Evolutionary conservation across 257 asterid genomes (phyloP).

Genomic region (Salvia rosmarinus): DNA sequence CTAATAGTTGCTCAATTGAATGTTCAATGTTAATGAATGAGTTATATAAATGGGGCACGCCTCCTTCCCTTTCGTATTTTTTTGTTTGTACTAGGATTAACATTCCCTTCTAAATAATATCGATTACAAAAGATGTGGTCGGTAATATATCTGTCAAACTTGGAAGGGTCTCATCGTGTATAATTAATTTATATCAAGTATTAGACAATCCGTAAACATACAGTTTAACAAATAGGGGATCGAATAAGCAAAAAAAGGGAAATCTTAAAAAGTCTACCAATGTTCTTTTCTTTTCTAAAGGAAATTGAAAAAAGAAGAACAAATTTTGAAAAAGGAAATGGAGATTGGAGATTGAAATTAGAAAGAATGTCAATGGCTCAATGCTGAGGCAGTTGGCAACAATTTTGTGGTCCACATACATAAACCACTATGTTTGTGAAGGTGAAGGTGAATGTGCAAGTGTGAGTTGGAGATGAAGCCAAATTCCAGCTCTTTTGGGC

Average conservation of each 20-base stretch:
- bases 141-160: conserved; percentile 21
- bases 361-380: too few relatives aligned
- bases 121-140: background rate
- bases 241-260: background rate
- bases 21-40: conserved; percentile 3
- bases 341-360: too few relatives aligned
- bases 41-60: conserved; percentile 17
- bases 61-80: background rate
- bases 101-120: background rate
- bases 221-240: background rate
- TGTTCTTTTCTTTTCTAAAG: background rate
- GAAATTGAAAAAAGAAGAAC: background rate
- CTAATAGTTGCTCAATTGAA: conserved; percentile 31
- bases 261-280: background rate
- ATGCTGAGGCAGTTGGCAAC: too few relatives aligned
- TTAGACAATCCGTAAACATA: too few relatives aligned
- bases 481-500: conserved; percentile 51
- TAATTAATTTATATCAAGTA: too few relatives aligned
- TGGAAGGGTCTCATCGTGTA: background rate
- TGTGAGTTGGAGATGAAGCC: conserved; percentile 32
- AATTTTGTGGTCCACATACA: conserved; percentile 52
- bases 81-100: conserved; percentile 13
- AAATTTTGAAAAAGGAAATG: background rate
- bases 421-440: conserved; percentile 16
- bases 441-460: too few relatives aligned